Base-by-base conservation (phyloP, 2,329 filamentous ascomycete genomes). In the Sporothrix brunneoviolacea region DNA sequence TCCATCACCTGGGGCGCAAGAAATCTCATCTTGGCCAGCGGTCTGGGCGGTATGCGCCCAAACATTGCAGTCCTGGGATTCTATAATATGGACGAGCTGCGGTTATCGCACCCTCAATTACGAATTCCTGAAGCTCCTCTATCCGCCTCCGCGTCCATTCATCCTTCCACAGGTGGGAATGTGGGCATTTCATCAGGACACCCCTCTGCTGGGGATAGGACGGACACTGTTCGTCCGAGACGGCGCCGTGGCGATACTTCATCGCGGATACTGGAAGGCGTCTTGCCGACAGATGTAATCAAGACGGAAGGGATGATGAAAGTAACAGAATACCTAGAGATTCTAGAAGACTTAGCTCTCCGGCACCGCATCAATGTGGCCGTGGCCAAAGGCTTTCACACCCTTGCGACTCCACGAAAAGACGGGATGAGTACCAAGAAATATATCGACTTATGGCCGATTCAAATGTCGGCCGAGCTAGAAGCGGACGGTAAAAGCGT, bases 391-490 rank as follows among this genome's bases (percentile, higher is more conserved):
- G 88, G 88, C 0, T 95, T 94, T 56, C 81, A 88, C 47, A 69
- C 79, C 2, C 70, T 95, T 2, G 86, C 93, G 60, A 78, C 88
- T 0, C 89, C 89, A 0, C 73, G 78, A 18, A 65, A 73, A 1
- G 72, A 80, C 35, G 75, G 74, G 4, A 80, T 83, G 47, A 80
- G 83, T 48, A 72, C 70, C 4, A 91, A 91, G 62, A 87, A 82
- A 60, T 91, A 84, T 60, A 88, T 95, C 54, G 89, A 95, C 61
- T 70, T 95, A 4, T 95, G 89, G 89, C 89, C 89, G 0, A 93
- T 95, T 48, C 90, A 95, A 58, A 95, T 95, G 88, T 91, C 88
- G 6, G 88, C 88, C 1, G 87, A 91, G 59, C 79, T 93, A 30
- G 79, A 81, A 1, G 73, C 84, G 1, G 82, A 84, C 56, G 76